Evolutionary conservation across 495 filamentous ascomycete genomes (phyloP).

Genomic region (Monascus purpureus): DNA sequence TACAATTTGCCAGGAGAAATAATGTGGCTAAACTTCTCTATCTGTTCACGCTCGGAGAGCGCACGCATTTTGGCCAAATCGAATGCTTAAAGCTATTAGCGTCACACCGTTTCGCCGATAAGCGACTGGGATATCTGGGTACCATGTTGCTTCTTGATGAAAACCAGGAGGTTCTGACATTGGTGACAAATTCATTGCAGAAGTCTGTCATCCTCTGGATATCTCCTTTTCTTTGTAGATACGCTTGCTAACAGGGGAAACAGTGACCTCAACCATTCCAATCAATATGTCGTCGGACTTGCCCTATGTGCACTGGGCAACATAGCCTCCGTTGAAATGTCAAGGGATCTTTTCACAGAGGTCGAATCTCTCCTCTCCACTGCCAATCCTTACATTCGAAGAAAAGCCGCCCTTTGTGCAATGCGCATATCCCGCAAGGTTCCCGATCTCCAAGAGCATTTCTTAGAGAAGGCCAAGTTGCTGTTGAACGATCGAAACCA

Average conservation of each 20-base stretch:
- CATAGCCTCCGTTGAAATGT: conserved; percentile 96
- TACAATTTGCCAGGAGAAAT: conserved; percentile 55
- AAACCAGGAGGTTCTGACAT: conserved; percentile 93
- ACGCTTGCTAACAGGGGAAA: conserved; percentile 6
- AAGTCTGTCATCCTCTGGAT: conserved; percentile 44
- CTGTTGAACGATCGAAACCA: conserved; percentile 89
- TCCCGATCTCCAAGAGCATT: conserved; percentile 93
- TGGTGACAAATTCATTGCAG: conserved; percentile 94
- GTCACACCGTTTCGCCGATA: conserved; percentile 95
- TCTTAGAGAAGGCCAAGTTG: conserved; percentile 80
- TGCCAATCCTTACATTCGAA: conserved; percentile 89
- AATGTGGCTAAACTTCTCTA: conserved; percentile 98
- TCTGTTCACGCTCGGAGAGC: conserved; percentile 94
- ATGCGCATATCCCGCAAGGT: conserved; percentile 99
- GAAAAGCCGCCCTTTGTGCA: conserved; percentile 97
- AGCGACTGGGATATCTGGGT: conserved; percentile 87
- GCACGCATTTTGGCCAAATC: conserved; percentile 98
- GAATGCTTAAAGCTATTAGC: conserved; percentile 97
- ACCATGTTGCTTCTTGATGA: conserved; percentile 95
- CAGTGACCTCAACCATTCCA: conserved; percentile 91
- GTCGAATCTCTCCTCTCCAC: conserved; percentile 82
- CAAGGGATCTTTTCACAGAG: conserved; percentile 91
- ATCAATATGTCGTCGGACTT: conserved; percentile 95
- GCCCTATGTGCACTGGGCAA: conserved; percentile 93
- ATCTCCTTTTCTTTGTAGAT: neutral